Evolutionary conservation across 129 eudicot species (phyloP), one percentile per base, ranked within the genome.

Genomic region (Pittosporum tobira): DNA sequence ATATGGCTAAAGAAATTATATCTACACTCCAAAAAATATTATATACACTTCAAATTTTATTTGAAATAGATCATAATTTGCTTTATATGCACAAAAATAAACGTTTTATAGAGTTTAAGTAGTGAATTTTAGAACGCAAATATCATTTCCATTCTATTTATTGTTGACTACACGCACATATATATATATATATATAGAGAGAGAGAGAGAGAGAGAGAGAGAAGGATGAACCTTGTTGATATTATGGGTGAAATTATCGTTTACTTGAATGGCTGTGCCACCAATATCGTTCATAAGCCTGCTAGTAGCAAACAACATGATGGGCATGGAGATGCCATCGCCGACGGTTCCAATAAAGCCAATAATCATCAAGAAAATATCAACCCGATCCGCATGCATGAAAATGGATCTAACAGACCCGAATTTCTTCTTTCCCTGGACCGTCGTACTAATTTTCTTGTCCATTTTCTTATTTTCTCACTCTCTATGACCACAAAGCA

Each of bases 261-360:
- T 24, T 38, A 43, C n/a, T 6, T 61, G 36, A 62, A 69, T 46
- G 36, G 71, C 38, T 31, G 71, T 27, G 44, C 50, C 48, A 9
- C 98, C 98, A 51, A 90, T 66, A 66, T 70, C 74, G 64, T 90
- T 90, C 95, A 90, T 83, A 43, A 90, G 73, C 62, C 74, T 80
- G 76, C 98, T 83, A 13, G 89, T 71, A 36, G 86, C 65, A 4
- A 80, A 62, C 23, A 90, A 61, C 77, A 73, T 83, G 27, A 72
- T 73, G 1, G 98, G 98, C 75, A 76, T 69, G 27, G 98, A 66
- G 40, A 80, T 16, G 3, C 98, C 98, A 13, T 90, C 98, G 7
- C 95, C 89, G 11, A 86, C 34, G 16, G 95, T 69, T 1, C 95
- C 98, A 6, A 90, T 24, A 11, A 90, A 44, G 14, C 98, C 98